A percentile compares a stretch with the other conserved stretches of the same genome.
phyloP scores from a whole-genome alignment of 2,329 filamentous ascomycete genomes.

The Exophiala sideris region DNA sequence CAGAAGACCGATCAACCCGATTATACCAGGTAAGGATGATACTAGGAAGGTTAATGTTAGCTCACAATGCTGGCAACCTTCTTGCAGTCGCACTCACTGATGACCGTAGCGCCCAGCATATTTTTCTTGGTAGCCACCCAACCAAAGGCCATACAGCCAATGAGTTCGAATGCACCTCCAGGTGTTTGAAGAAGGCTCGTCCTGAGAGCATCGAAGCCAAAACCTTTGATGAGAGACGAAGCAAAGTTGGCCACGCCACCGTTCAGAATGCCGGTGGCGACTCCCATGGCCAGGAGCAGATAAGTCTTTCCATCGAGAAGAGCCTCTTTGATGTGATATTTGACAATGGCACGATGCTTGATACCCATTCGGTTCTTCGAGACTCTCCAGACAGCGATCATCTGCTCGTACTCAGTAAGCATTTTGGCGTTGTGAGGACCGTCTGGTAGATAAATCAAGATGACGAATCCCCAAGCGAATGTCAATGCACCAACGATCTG shows the following conservation, averaged over 20 bases:
- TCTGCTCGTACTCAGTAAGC: conserved; percentile 37
- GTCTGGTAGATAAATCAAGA: conserved; percentile 38
- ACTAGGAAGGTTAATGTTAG: conserved; percentile 26
- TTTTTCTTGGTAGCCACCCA: conserved; percentile 22
- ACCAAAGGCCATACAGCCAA: conserved; percentile 19
- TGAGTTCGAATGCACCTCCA: conserved; percentile 35
- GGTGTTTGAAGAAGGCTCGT: conserved; percentile 37
- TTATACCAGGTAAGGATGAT: conserved; percentile 32
- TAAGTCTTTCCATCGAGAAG: conserved; percentile 39
- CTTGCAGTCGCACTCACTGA: conserved; percentile 9
- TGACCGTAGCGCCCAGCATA: conserved; percentile 14
- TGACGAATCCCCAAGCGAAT: conserved; percentile 40
- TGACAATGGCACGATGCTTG: conserved; percentile 37
- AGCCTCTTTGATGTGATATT: conserved; percentile 39
- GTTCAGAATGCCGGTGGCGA: conserved; percentile 48
- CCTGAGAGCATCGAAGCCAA: conserved; percentile 38
- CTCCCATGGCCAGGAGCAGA: conserved; percentile 40
- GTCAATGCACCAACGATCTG: conserved; percentile 42
- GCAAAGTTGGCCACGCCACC: conserved; percentile 50
- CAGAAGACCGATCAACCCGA: conserved; percentile 50
- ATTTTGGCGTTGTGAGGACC: conserved; percentile 39
- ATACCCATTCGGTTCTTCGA: conserved; percentile 43
- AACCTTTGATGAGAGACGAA: conserved; percentile 46
- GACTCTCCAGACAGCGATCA: conserved; percentile 41
- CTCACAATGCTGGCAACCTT: no score